phyloP scores from a whole-genome alignment of 202 grass and related monocot species.

The Zizania palustris region DNA sequence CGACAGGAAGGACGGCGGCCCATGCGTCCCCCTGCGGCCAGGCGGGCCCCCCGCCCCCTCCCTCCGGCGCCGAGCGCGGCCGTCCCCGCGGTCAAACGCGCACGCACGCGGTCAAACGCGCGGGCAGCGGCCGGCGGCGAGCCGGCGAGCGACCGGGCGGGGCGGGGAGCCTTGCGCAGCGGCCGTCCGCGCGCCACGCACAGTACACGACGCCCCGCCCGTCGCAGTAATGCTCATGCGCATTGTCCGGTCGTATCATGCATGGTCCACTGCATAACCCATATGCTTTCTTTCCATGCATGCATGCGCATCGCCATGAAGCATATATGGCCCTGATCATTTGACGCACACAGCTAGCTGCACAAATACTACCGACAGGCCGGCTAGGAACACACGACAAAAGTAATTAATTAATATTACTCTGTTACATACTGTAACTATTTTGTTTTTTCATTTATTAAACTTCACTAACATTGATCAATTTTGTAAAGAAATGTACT shows the following conservation, averaged over 20 bases:
- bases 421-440: too few species aligned
- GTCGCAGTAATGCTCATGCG: neutral
- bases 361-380: too few species aligned
- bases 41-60: neutral
- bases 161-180: neutral
- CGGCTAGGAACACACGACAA: too few species aligned
- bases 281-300: neutral
- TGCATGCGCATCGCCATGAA: too few species aligned
- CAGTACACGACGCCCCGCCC: neutral
- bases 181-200: neutral
- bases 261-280: neutral
- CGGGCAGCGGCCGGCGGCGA: neutral
- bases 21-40: conserved; percentile 29
- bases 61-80: conserved; percentile 5
- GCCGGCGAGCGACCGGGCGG: neutral
- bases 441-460: too few species aligned
- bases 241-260: neutral
- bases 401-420: too few species aligned
- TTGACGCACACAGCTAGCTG: too few species aligned
- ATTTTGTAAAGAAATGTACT: too few species aligned
- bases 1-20: conserved; percentile 51
- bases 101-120: conserved; percentile 36
- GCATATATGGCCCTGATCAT: too few species aligned
- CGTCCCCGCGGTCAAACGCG: conserved; percentile 33
- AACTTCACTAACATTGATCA: too few species aligned